These are phyloP conservation scores for Phyllosticta citrichinensis DNA, from an alignment of 2,329 filamentous ascomycete species.

Conservation along the genomic window DNA sequence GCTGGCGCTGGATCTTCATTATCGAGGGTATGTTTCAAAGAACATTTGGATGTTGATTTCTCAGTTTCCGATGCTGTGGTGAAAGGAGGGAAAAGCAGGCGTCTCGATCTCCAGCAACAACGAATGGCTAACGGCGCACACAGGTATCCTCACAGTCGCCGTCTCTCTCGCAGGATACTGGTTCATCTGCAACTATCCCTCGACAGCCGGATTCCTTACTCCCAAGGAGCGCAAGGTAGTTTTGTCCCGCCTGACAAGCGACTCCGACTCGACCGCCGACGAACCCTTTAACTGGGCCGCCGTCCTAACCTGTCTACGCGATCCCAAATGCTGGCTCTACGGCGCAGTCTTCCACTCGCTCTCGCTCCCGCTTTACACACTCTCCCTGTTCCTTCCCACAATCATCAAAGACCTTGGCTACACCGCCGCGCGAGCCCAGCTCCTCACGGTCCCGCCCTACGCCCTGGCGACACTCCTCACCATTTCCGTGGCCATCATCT, in stretches of 20 bases:
- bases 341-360: constrained; percentile 63
- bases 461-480: constrained; percentile 28
- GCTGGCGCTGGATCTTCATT: constrained; percentile 34
- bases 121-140: constrained; percentile 16
- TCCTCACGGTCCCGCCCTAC: constrained; percentile 39
- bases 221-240: constrained; percentile 46
- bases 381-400: constrained; percentile 39
- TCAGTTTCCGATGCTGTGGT: background rate
- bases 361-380: constrained; percentile 41
- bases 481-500: constrained; percentile 24
- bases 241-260: constrained; percentile 51
- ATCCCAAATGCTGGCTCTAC: constrained; percentile 64
- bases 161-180: constrained; percentile 33
- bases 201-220: constrained; percentile 48
- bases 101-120: background rate
- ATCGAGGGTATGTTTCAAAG: constrained; percentile 16
- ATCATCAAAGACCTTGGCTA: constrained; percentile 37
- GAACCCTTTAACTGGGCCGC: constrained; percentile 61
- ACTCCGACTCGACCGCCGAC: constrained; percentile 59
- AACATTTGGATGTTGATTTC: background rate
- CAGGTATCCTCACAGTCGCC: constrained; percentile 27
- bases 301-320: constrained; percentile 52
- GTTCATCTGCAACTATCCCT: constrained; percentile 58
- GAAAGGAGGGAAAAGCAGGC: too few species aligned
- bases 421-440: constrained; percentile 31